Evolutionary conservation across 371 early-diverging fungal genomes (phyloP), one percentile per base, ranked within the genome.

Genomic region (Actinomucor elegans): DNA sequence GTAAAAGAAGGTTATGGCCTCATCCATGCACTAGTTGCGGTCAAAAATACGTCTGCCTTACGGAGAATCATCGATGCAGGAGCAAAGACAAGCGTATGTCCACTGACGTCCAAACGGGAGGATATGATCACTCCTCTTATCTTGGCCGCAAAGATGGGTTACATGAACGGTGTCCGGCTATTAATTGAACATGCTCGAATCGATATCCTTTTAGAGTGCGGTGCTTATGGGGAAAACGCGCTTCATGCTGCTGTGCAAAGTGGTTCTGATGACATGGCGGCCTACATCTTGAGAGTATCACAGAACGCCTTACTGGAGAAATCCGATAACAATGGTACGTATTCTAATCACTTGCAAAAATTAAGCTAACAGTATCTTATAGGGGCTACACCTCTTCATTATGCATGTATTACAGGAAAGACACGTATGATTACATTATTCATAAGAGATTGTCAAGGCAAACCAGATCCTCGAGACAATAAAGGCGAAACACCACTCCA

Each of bases 311-410:
- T 71, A 15, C 41, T 71, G 11, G 61, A 67, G n/a, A 51, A 41
- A 24, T 29, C 48, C 10, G 75, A 75, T 28, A 50, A 43, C 14
- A 26, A 45, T 31, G 75, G 74, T 73, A 61, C 11, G 15, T 24
- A n/a, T 42, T 7, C 5, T 42, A 14, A 5, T 4, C 4, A 15
- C 40, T 18, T n/a, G 15, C 17, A 4, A 10, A 33, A 24, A n/a
- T n/a, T n/a, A n/a, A n/a, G n/a, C n/a, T n/a, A n/a, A 5, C 5
- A 37, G 2, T n/a, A n/a, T 37, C 4, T 5, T 24, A 27, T 59
- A 75, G 75, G 77, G 17, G 71, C 74, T 6, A 71, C 72, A 9
- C 66, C 72, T 17, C 59, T 77, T 26, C 77, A 77, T 51, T 73
- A 73, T 56, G 77, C 77, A n/a, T 71, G 69, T 48, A 61, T 52